Evolutionary conservation across 225 moss, liverwort and hornwort species (phyloP), one percentile per base, ranked within the genome.

Genomic region (Climacium dendroides): DNA sequence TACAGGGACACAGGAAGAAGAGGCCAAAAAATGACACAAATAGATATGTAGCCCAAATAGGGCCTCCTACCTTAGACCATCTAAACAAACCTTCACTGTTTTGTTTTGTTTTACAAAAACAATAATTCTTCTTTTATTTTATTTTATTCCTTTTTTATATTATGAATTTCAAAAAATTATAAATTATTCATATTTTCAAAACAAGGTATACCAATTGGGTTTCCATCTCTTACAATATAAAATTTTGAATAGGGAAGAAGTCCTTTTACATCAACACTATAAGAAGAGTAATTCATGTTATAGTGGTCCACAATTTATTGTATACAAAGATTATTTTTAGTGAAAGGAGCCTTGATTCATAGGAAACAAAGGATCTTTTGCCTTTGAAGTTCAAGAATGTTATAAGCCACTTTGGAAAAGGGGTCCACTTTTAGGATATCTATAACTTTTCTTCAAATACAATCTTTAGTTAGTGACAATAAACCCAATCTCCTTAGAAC

Each of bases 121-220:
- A 3, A 1, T 9, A 1, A 43, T 43, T 26, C 3, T 39, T 6
- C 2, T n/a, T 22, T 6, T 22, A 3, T 65, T 19, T 10, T 1
- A 5, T 22, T 65, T 64, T 19, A 1, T 19, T 8, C 5, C 19
- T 23, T 37, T 1, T 69, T 7, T 69, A 5, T 24, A 10, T 8
- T 25, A 8, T 9, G 1, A 11, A 14, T 66, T 4, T n/a, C n/a
- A n/a, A n/a, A n/a, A n/a, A n/a, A n/a, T n/a, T n/a, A n/a, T n/a
- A n/a, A n/a, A n/a, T n/a, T n/a, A n/a, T n/a, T n/a, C n/a, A n/a
- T n/a, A n/a, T n/a, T 25, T 70, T 25, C 15, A 5, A 14, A 26
- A 41, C 1, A 9, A 43, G 26, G 15, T 41, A 5, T 15, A 71
- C 9, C 8, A 26, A 1, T 15, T 41, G 9, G 43, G 15, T 71